These are phyloP conservation scores for Ogataea chonburiensis DNA, from an alignment of 805 yeast genomes.

Conservation along the genomic window DNA sequence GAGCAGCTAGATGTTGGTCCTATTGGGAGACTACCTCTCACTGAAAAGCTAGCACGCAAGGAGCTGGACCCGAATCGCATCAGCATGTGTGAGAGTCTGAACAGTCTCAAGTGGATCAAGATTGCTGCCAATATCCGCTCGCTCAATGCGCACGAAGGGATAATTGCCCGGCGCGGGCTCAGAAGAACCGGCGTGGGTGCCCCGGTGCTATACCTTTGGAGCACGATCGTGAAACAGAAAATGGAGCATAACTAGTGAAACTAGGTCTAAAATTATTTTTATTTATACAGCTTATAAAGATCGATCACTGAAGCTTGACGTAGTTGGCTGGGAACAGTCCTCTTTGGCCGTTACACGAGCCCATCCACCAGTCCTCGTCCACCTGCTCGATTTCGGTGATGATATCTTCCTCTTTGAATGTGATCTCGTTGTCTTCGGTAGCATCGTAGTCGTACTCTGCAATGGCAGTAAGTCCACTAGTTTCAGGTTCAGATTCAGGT, in stretches of 20 bases:
- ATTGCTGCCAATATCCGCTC: slow-evolving; percentile 69
- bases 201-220: slow-evolving; percentile 52
- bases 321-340: slow-evolving; percentile 92
- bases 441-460: slow-evolving; percentile 85
- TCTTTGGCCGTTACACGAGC: slow-evolving; percentile 71
- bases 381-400: slow-evolving; percentile 83
- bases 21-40: slow-evolving; percentile 11
- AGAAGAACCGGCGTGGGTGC: slow-evolving; percentile 50
- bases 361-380: slow-evolving; percentile 98
- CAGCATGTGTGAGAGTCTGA: slow-evolving; percentile 52
- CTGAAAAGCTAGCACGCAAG: slow-evolving; percentile 19
- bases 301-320: slow-evolving; percentile 42
- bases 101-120: slow-evolving; percentile 71
- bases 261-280: slow-evolving; percentile 2
- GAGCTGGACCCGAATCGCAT: slow-evolving; percentile 26
- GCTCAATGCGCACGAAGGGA: slow-evolving; percentile 82
- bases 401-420: slow-evolving; percentile 78
- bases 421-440: slow-evolving; percentile 87
- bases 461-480: slow-evolving; percentile 45
- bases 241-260: no score
- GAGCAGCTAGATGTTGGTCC: slow-evolving; percentile 10
- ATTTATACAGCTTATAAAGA: slow-evolving; percentile 7
- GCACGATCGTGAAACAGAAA: slow-evolving; percentile 21
- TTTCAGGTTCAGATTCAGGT: slow-evolving; percentile 18
- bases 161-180: slow-evolving; percentile 74